Conservation (phyloP, 306 rosid genomes). For the Neltuma alba region DNA sequence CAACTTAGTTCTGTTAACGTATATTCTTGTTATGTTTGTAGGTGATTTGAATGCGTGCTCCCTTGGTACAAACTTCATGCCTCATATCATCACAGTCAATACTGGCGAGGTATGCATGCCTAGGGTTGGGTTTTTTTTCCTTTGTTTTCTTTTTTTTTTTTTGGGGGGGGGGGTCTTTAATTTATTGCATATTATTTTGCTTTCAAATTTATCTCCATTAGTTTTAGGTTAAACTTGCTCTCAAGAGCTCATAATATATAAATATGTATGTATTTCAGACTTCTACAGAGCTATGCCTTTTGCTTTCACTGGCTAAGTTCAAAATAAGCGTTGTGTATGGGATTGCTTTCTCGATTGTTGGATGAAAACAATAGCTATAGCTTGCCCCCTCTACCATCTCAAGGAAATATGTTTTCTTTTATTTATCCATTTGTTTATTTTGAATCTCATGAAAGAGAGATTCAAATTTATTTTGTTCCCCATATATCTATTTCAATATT, state of each 20-base stretch:
- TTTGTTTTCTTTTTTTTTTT: too few species aligned
- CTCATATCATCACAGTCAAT: conserved; percentile 74
- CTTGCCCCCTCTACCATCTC: not conserved
- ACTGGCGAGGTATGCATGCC: conserved; percentile 78
- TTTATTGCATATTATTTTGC: not conserved
- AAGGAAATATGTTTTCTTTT: not conserved
- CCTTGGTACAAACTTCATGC: conserved; percentile 71
- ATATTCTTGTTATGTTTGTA: conserved; percentile 36
- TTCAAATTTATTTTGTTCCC: not conserved
- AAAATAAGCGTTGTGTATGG: not conserved
- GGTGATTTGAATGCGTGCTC: conserved; percentile 60
- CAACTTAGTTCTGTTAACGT: conserved; percentile 24
- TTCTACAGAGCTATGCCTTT: not conserved
- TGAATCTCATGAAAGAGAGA: not conserved
- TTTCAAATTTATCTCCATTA: not conserved
- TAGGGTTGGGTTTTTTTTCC: not conserved
- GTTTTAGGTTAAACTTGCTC: not conserved
- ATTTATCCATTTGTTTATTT: not conserved
- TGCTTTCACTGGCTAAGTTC: not conserved
- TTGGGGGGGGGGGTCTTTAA: not conserved
- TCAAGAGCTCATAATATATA: not conserved
- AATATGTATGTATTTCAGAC: not conserved
- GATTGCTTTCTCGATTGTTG: not conserved
- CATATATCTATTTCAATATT: not conserved
- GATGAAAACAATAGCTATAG: not conserved